Evolutionary conservation across 1,284 basidiomycete species (phyloP).

Genomic region (Tylopilus orsonianus): DNA sequence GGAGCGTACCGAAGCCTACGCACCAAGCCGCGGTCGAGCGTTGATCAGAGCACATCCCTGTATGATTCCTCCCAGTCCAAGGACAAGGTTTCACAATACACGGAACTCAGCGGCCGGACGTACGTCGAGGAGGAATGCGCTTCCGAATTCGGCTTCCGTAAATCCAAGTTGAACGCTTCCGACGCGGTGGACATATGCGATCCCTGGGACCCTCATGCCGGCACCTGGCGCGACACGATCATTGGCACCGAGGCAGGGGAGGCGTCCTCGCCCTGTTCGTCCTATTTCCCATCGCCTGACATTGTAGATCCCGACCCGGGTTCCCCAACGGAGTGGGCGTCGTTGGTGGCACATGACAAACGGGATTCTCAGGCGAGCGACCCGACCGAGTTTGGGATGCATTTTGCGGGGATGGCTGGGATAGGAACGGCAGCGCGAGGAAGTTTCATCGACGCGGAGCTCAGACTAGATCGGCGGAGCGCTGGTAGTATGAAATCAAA

Average conservation of each 20-base stretch:
- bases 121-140: constrained; percentile 16
- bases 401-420: constrained; percentile 39
- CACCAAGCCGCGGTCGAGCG: constrained; percentile 17
- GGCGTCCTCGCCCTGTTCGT: constrained; percentile 10
- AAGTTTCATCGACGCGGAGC: constrained; percentile 22
- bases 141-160: constrained; percentile 29
- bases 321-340: constrained; percentile 31
- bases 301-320: neutral
- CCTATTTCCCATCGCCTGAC: constrained; percentile 11
- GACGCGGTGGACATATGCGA: constrained; percentile 13
- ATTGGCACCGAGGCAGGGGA: constrained; percentile 31
- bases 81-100: constrained; percentile 27
- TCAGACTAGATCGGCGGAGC: constrained; percentile 10
- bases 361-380: constrained; percentile 22
- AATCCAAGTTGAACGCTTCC: constrained; percentile 4
- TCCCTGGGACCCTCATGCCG: constrained; percentile 27
- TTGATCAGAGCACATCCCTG: constrained; percentile 28
- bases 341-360: constrained; percentile 37
- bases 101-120: neutral
- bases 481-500: constrained; percentile 15
- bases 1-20: constrained; percentile 26
- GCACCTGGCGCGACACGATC: constrained; percentile 29
- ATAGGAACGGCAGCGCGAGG: constrained; percentile 40
- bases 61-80: constrained; percentile 32
- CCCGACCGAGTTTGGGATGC: constrained; percentile 30